A percentile compares a stretch with the other conserved stretches of the same genome.
These are phyloP conservation scores for Mycena venus DNA, from an alignment of 768 basidiomycete genomes.

Conservation along the genomic window DNA sequence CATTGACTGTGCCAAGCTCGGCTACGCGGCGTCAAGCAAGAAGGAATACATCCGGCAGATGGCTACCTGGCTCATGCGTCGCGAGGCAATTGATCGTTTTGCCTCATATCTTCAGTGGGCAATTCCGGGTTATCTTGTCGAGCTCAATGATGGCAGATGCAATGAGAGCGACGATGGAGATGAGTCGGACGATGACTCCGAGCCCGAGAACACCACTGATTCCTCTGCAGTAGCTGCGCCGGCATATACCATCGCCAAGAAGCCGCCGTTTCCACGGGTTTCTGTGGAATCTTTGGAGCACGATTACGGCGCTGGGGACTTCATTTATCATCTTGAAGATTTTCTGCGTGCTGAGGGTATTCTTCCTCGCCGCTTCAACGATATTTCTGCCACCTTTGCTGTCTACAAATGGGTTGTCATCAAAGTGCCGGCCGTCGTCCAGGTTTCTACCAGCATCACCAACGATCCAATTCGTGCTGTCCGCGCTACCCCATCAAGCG, in stretches of 20 bases:
- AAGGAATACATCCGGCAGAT: conserved; percentile 48
- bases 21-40: conserved; percentile 34
- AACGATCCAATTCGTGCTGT: conserved; percentile 3
- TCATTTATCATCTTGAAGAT: conserved; percentile 24
- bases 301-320: conserved; percentile 26
- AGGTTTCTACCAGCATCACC: neutral
- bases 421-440: neutral
- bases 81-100: conserved; percentile 38
- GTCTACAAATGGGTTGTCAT: conserved; percentile 6
- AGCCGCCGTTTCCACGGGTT: conserved; percentile 17
- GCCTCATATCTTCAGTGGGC: conserved; percentile 24
- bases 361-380: neutral
- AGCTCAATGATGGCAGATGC: neutral
- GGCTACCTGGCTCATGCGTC: conserved; percentile 47
- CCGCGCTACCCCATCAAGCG: neutral
- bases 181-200: neutral
- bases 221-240: neutral
- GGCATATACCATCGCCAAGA: conserved; percentile 16
- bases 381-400: neutral
- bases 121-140: conserved; percentile 17
- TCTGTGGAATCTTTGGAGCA: conserved; percentile 14
- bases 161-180: neutral
- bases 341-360: conserved; percentile 20
- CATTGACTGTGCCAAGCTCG: no score
- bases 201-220: neutral